Percentiles rank a stretch among this genome's conserved stretches.
Evolutionary conservation across 2,329 filamentous ascomycete species (phyloP).

Genomic region (Aurifilum marmelostoma): DNA sequence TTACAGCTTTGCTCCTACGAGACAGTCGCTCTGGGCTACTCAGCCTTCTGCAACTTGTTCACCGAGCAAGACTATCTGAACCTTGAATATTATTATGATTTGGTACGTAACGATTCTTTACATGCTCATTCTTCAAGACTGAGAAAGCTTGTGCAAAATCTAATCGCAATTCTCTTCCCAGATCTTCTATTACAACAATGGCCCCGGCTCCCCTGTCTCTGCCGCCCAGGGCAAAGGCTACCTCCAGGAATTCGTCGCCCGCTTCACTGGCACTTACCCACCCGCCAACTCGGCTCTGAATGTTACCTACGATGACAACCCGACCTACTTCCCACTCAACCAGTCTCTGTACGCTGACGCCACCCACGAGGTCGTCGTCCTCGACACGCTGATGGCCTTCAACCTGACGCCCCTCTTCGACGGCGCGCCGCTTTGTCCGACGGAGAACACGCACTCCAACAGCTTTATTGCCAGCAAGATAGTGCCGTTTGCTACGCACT

Average conservation of each 20-base stretch:
- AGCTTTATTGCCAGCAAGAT: conserved; percentile 38
- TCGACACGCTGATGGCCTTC: conserved; percentile 39
- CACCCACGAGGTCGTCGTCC: conserved; percentile 46
- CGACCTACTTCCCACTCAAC: conserved; percentile 47
- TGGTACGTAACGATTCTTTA: conserved; percentile 32
- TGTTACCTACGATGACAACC: conserved; percentile 43
- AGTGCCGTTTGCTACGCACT: conserved; percentile 40
- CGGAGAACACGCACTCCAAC: conserved; percentile 32
- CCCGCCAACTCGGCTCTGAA: conserved; percentile 37
- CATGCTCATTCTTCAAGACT: conserved; percentile 37
- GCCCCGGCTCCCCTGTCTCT: conserved; percentile 39
- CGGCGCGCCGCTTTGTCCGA: conserved; percentile 35
- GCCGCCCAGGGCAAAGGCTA: conserved; percentile 40
- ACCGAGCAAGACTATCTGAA: conserved; percentile 47
- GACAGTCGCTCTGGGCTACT: conserved; percentile 45
- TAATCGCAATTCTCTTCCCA: conserved; percentile 11
- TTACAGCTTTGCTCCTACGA: conserved; percentile 43
- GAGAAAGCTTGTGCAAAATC: neutral
- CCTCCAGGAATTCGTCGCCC: conserved; percentile 39
- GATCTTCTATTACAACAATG: conserved; percentile 39
- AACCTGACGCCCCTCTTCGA: conserved; percentile 39
- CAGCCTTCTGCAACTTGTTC: conserved; percentile 46
- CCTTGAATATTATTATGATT: conserved; percentile 48
- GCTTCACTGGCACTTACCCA: conserved; percentile 38
- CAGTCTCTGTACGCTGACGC: conserved; percentile 48